Evolutionary conservation across 2,329 filamentous ascomycete species (phyloP).

Genomic region (Colletotrichum coccodes): DNA sequence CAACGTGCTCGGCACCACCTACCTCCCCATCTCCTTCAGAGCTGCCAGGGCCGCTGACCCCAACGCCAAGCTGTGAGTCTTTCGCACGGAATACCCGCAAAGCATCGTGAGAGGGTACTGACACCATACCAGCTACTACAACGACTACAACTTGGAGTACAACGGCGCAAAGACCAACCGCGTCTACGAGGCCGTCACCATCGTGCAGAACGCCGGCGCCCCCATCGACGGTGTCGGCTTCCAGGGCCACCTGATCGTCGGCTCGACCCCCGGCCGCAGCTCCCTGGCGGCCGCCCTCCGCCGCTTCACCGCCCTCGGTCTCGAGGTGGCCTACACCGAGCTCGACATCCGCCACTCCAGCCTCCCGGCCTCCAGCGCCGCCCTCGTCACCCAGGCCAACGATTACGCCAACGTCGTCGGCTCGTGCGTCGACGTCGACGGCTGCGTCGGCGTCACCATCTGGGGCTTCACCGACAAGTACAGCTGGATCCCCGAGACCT

Average conservation of each 20-base stretch:
- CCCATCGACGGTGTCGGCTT: conserved; percentile 65
- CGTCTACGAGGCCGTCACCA: conserved; percentile 45
- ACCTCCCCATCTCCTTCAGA: conserved; percentile 61
- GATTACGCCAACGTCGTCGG: conserved; percentile 55
- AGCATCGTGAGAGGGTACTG: conserved; percentile 71
- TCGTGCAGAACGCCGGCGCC: conserved; percentile 48
- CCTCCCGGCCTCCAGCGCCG: conserved; percentile 54
- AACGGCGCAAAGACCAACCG: conserved; percentile 47
- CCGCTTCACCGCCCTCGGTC: conserved; percentile 59
- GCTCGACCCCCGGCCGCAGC: conserved; percentile 53
- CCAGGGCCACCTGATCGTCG: conserved; percentile 60
- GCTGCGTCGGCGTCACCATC: conserved; percentile 55
- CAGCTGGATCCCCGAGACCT: conserved; percentile 49
- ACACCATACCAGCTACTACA: conserved; percentile 57
- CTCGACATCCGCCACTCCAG: conserved; percentile 64
- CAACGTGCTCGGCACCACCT: conserved; percentile 57
- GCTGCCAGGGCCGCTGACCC: conserved; percentile 57
- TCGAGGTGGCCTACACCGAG: conserved; percentile 71
- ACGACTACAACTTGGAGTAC: conserved; percentile 67
- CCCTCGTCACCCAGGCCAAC: conserved; percentile 55
- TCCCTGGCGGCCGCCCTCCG: conserved; percentile 56
- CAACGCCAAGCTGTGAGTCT: conserved; percentile 56
- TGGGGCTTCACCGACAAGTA: conserved; percentile 55
- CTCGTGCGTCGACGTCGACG: conserved; percentile 47
- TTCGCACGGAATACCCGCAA: too few species aligned